These are phyloP conservation scores for Boletellus sp. DNA, from an alignment of 768 basidiomycete genomes.

Conservation along the genomic window DNA sequence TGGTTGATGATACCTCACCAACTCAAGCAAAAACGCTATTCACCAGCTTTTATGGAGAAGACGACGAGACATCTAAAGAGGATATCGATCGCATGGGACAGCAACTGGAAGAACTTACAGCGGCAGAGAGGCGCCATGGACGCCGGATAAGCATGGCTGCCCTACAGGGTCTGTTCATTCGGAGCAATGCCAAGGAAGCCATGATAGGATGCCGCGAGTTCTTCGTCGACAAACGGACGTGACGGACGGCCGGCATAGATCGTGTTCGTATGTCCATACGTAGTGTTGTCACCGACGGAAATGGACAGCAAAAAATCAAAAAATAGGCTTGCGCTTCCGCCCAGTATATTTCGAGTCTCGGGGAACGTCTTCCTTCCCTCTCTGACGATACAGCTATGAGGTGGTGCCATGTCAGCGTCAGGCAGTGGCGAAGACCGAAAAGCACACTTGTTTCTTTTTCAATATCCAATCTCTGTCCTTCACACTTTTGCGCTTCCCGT, in stretches of 20 bases:
- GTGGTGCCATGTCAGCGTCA: slow-evolving; percentile 1
- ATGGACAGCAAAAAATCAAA: slow-evolving; percentile 44
- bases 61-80: slow-evolving; percentile 32
- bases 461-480: slow-evolving; percentile 92
- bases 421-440: not conserved
- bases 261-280: slow-evolving; percentile 1
- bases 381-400: slow-evolving; percentile 69
- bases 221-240: slow-evolving; percentile 30
- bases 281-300: not conserved
- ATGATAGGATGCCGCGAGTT: slow-evolving; percentile 47
- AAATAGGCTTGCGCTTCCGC: slow-evolving; percentile 76
- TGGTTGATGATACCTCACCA: slow-evolving; percentile 84
- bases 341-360: slow-evolving; percentile 87
- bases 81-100: slow-evolving; percentile 45
- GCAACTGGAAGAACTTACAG: slow-evolving; percentile 52
- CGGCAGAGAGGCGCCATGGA: slow-evolving; percentile 47
- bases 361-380: slow-evolving; percentile 84
- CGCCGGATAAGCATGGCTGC: slow-evolving; percentile 89
- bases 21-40: slow-evolving; percentile 77
- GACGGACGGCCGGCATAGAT: slow-evolving; percentile 15
- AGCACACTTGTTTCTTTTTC: slow-evolving; percentile 88
- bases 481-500: slow-evolving; percentile 63
- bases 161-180: slow-evolving; percentile 92
- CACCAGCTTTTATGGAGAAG: slow-evolving; percentile 74
- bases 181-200: slow-evolving; percentile 56